Percentiles rank a stretch among this genome's conserved stretches.
phyloP scores from a whole-genome alignment of 306 rosid genomes.

The Rubus idaeus region DNA sequence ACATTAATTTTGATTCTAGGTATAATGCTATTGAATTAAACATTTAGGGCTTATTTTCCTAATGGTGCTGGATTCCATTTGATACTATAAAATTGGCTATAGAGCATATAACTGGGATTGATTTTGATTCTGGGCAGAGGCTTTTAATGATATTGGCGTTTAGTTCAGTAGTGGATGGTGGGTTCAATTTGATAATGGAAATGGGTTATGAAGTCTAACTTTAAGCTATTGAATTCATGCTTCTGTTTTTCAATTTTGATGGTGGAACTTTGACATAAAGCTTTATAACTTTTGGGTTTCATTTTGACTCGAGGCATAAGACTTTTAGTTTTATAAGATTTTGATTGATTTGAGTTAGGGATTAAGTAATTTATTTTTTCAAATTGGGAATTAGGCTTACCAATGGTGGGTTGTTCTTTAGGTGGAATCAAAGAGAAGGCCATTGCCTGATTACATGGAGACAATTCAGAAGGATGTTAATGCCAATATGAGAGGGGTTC shows the following conservation, averaged over 20 bases:
- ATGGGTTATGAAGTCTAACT: background rate
- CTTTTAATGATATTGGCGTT: too few relatives aligned
- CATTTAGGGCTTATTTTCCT: too few relatives aligned
- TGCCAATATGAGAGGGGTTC: constrained; percentile 67
- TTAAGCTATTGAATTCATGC: too few relatives aligned
- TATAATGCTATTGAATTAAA: too few relatives aligned
- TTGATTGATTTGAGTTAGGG: background rate
- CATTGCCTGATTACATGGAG: constrained; percentile 59
- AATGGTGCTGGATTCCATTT: background rate
- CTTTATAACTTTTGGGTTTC: background rate
- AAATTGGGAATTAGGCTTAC: background rate
- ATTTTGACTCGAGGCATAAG: background rate
- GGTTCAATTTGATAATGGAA: background rate
- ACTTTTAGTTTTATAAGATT: too few relatives aligned
- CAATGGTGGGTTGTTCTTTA: constrained; percentile 17
- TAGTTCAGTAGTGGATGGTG: background rate
- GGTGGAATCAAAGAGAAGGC: constrained; percentile 65
- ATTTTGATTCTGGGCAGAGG: background rate
- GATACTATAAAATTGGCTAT: background rate
- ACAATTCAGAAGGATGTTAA: constrained; percentile 65
- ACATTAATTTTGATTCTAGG: too few relatives aligned
- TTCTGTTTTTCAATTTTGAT: background rate
- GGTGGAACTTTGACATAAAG: background rate
- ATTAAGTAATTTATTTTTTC: background rate
- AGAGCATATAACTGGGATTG: background rate